phyloP scores from a whole-genome alignment of 805 yeast genomes.

The Pichia scutulata region DNA sequence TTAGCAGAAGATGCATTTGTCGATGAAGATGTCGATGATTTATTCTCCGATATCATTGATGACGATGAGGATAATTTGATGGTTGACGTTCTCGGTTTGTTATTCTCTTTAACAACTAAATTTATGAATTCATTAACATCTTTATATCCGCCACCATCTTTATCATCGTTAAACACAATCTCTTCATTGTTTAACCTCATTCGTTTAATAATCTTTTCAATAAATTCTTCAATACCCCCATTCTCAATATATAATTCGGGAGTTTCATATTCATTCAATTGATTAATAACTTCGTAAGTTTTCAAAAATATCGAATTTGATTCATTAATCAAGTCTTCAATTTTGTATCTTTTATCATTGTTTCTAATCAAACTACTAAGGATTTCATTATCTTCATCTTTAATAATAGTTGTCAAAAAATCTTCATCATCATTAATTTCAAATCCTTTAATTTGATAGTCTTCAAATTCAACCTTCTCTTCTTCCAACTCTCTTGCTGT shows the following conservation, averaged over 20 bases:
- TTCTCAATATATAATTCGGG: slow-evolving; percentile 13
- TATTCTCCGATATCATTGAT: background rate
- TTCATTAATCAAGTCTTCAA: slow-evolving; percentile 22
- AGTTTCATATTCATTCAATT: slow-evolving; percentile 17
- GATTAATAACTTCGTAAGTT: slow-evolving; percentile 14
- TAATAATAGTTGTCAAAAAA: slow-evolving; percentile 40
- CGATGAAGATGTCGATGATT: background rate
- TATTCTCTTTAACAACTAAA: background rate
- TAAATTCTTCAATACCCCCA: background rate
- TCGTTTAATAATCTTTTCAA: background rate
- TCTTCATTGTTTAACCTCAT: background rate
- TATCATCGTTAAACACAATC: background rate
- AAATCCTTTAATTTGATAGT: slow-evolving; percentile 32
- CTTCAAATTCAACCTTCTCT: slow-evolving; percentile 13
- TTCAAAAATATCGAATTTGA: slow-evolving; percentile 19
- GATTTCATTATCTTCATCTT: slow-evolving; percentile 21
- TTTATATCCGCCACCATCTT: background rate
- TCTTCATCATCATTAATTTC: slow-evolving; percentile 54
- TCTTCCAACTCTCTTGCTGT: slow-evolving; percentile 3
- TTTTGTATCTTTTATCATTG: slow-evolving; percentile 11
- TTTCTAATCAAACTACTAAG: slow-evolving; percentile 19
- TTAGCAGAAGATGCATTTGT: background rate
- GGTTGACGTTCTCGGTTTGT: background rate
- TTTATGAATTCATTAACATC: background rate
- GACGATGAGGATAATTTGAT: background rate